Base-by-base conservation (phyloP, 768 basidiomycete genomes). In the Plicaturopsis crispa region DNA sequence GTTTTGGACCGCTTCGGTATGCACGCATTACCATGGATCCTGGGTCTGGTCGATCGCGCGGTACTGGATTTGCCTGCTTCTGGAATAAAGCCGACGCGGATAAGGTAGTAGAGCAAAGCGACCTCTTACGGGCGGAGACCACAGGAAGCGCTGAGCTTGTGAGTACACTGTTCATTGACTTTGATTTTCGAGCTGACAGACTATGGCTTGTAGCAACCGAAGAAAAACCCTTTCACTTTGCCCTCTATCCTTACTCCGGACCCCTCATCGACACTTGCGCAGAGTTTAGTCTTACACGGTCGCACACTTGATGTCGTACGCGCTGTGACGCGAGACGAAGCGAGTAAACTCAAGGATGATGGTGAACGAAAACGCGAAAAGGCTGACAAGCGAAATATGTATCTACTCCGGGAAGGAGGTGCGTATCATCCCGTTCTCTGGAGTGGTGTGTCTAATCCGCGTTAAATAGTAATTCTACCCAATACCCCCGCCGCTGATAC, bases 371-470 rank as follows among this genome's bases (percentile, higher is more conserved):
- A 73, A 43, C 72, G 90, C 34, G 80, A 90, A 59, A 93, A 93
- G 59, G 81, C 82, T 1, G 96, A 99, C 60, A 93, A 94, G 56
- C 75, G 94, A 17, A 96, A 97, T 54, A 78, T 96, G 54, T 97
- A 99, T 56, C 77, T 99, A 42, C 72, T 99, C 48, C 78, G 89
- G 10, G 96, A 99, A 75, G 96, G 96, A 68, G 88, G 93, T 88
- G 52, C 48, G 79, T 62, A 20, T 5, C 24, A 36, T 26, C 20
- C 40, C 4, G 14, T 34, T 37, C 35, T 44, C 11, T n/a, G n/a
- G n/a, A n/a, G n/a, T n/a, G n/a, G n/a, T n/a, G n/a, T n/a, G n/a
- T n/a, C n/a, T n/a, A n/a, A n/a, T n/a, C n/a, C 30, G 13, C 12
- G 16, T 35, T 23, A 18, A 16, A 2, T 41, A 98, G 96, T 94